Evolutionary conservation across 2,329 filamentous ascomycete species (phyloP).

Genomic region (Exophiala mesophila): DNA sequence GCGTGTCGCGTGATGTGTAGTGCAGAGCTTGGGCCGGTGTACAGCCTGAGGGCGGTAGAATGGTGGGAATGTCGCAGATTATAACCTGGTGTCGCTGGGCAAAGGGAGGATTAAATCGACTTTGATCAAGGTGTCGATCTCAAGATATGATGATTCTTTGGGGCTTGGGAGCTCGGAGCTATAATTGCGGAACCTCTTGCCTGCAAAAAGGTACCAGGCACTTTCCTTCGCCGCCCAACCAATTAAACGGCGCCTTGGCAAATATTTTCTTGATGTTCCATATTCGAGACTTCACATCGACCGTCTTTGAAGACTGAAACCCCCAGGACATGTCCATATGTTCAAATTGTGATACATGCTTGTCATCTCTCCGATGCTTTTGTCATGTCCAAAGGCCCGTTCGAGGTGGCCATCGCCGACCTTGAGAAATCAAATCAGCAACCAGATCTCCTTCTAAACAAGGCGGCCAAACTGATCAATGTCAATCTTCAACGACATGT

Average conservation of each 20-base stretch:
- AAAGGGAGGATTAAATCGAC: too few relatives aligned
- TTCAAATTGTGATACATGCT: too few relatives aligned
- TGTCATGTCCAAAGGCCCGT: constrained; percentile 15
- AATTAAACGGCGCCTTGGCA: not conserved
- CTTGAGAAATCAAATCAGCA: constrained; percentile 41
- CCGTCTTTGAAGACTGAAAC: not conserved
- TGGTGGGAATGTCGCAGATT: too few relatives aligned
- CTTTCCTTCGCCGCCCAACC: not conserved
- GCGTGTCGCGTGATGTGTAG: too few relatives aligned
- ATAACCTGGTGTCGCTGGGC: too few relatives aligned
- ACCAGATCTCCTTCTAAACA: constrained; percentile 36
- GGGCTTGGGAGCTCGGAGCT: not conserved
- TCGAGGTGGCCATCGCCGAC: constrained; percentile 26
- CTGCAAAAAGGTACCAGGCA: not conserved
- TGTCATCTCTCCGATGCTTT: too few relatives aligned
- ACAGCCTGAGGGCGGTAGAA: too few relatives aligned
- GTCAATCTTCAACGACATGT: constrained; percentile 34
- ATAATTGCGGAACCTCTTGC: not conserved
- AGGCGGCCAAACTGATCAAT: constrained; percentile 41
- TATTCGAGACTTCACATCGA: too few relatives aligned
- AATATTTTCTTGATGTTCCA: constrained; percentile 1
- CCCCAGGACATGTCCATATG: not conserved
- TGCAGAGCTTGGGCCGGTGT: too few relatives aligned
- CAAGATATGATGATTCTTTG: too few relatives aligned
- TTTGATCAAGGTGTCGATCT: too few relatives aligned